phyloP scores from a whole-genome alignment of 768 basidiomycete species.

The Termitomyces sp. region DNA sequence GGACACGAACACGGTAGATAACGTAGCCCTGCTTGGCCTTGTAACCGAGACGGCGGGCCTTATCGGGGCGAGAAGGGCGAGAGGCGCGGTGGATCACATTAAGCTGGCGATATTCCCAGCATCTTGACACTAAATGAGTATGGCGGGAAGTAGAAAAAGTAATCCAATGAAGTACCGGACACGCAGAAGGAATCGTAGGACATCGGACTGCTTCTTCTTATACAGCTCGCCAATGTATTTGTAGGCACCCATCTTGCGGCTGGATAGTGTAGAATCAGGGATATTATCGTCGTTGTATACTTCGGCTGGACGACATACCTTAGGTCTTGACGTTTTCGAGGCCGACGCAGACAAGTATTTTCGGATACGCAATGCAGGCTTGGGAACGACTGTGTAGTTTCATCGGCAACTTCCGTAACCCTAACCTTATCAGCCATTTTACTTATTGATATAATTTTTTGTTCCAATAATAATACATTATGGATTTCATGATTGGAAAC shows the following conservation, averaged over 20 bases:
- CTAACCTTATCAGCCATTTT: no score
- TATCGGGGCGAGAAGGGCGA: constrained; percentile 97
- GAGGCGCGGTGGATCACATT: constrained; percentile 98
- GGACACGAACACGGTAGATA: constrained; percentile 95
- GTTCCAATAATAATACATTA: neutral
- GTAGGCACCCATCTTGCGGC: constrained; percentile 85
- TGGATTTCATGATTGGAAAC: neutral
- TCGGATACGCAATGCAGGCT: constrained; percentile 18
- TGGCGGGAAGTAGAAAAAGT: neutral
- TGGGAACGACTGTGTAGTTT: constrained; percentile 36
- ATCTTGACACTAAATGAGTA: constrained; percentile 39
- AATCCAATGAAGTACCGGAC: constrained; percentile 64
- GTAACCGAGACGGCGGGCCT: constrained; percentile 97
- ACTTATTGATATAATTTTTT: no score
- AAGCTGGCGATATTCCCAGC: constrained; percentile 99
- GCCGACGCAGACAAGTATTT: constrained; percentile 23
- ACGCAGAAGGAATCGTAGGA: constrained; percentile 95
- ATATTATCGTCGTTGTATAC: neutral
- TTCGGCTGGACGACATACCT: constrained; percentile 25
- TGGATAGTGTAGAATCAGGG: constrained; percentile 14
- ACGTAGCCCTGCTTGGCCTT: constrained; percentile 99
- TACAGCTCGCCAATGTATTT: constrained; percentile 97
- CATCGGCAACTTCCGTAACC: constrained; percentile 29
- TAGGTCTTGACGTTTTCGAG: constrained; percentile 35
- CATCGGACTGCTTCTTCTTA: constrained; percentile 98